Evolutionary conservation across 345 rosid genomes (phyloP).

Genomic region (Kernera saxatilis): DNA sequence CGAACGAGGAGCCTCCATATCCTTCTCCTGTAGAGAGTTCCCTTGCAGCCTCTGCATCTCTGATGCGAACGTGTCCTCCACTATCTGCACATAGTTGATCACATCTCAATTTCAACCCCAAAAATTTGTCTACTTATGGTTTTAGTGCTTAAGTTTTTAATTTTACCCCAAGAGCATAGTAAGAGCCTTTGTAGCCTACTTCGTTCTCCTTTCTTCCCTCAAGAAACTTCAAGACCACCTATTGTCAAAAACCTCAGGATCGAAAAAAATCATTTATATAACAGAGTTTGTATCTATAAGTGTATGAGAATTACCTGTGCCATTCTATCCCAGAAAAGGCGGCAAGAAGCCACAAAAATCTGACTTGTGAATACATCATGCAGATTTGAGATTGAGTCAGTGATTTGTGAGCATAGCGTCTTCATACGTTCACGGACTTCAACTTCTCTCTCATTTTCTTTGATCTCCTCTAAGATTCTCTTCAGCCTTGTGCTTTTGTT

Average conservation of each 20-base stretch:
- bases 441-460: slow-evolving; percentile 82
- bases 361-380: slow-evolving; percentile 69
- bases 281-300: not conserved
- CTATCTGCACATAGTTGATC: slow-evolving; percentile 36
- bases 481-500: slow-evolving; percentile 67
- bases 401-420: slow-evolving; percentile 58
- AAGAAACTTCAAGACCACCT: slow-evolving; percentile 87
- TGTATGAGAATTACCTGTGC: slow-evolving; percentile 53
- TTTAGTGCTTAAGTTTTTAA: not conserved
- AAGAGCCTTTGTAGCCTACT: slow-evolving; percentile 89
- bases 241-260: not conserved
- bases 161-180: slow-evolving; percentile 79
- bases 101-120: not conserved
- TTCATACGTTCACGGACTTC: slow-evolving; percentile 93
- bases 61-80: slow-evolving; percentile 92
- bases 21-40: slow-evolving; percentile 84
- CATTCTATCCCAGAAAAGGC: slow-evolving; percentile 94
- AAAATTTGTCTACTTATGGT: not conserved
- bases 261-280: not conserved
- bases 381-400: slow-evolving; percentile 67
- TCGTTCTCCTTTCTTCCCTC: slow-evolving; percentile 94
- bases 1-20: slow-evolving; percentile 83
- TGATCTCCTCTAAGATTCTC: slow-evolving; percentile 82
- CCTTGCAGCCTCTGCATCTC: slow-evolving; percentile 91
- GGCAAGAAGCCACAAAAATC: slow-evolving; percentile 78